Base-by-base conservation (phyloP, 2,329 filamentous ascomycete genomes). In the Coniochaeta sp. region DNA sequence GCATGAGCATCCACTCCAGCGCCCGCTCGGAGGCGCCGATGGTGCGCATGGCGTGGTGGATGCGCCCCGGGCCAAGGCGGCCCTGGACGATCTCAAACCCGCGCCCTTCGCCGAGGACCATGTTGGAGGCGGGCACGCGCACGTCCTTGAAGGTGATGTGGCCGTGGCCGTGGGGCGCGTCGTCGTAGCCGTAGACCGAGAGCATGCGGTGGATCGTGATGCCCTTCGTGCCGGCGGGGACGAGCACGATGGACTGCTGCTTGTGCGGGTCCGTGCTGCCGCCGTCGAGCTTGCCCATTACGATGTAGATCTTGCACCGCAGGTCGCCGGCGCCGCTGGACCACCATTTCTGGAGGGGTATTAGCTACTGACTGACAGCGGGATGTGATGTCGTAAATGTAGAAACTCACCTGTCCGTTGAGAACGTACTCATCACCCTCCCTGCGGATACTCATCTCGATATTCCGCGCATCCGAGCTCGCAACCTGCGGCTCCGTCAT, bases 11-110 rank as follows among this genome's bases (percentile, higher is more conserved):
- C 87, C 89, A 96, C 65, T 97, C 92, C 22, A 99, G 81, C 1
- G 91, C 94, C 58, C 85, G 83, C 71, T 99, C 94, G 16, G 94
- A 86, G 76, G 90, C 87, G 51, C 94, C 94, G 65, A 99, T 94
- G 55, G 84, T 85, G 58, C 94, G 85, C 94, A 99, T 99, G 54
- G 91, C 90, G 73, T 99, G 94, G 74, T 99, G 94, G 66, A 99
- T 97, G 53, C 94, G 88, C 27, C 94, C 94, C 1, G 94, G 94
- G 1, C 94, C 94, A 20, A 99, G 85, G 60, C 94, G 89, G 53
- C 94, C 94, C 69, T 99, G 94, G 65, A 99, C 96, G 65, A 99
- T 96, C 71, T 99, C 94, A 68, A 97, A 99, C 18, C 94, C 94
- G 56, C 89, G 85, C 58, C 94, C 94, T 68, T 94, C 89, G 55